phyloP scores from a whole-genome alignment of 768 basidiomycete species.

The Grammothele lineata region DNA sequence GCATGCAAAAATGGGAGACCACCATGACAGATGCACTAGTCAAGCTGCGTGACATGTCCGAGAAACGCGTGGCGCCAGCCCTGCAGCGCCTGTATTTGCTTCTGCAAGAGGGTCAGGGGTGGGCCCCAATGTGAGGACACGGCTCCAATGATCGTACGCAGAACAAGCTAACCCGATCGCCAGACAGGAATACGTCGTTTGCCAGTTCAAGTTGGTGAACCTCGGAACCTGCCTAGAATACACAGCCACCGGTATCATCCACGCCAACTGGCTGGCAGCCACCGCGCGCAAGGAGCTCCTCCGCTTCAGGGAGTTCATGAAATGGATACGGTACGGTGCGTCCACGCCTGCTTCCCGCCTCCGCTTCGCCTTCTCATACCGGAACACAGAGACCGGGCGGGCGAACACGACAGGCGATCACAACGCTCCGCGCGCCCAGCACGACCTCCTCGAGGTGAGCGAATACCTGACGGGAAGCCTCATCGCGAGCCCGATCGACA shows the following conservation, averaged over 20 bases:
- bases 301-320: constrained; percentile 75
- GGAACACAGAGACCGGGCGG: constrained; percentile 42
- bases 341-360: constrained; percentile 3
- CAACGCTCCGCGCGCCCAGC: constrained; percentile 41
- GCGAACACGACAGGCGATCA: constrained; percentile 51
- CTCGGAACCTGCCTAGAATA: constrained; percentile 49
- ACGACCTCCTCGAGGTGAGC: constrained; percentile 79
- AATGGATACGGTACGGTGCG: constrained; percentile 73
- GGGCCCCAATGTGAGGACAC: constrained; percentile 70
- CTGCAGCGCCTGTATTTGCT: constrained; percentile 74
- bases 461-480: constrained; percentile 74
- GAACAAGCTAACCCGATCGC: constrained; percentile 11
- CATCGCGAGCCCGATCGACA: constrained; percentile 63
- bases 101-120: constrained; percentile 74
- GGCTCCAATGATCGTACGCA: constrained; percentile 15
- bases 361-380: too few relatives aligned
- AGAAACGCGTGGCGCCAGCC: constrained; percentile 66
- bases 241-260: constrained; percentile 57
- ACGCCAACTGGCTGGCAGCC: constrained; percentile 66
- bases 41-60: constrained; percentile 70
- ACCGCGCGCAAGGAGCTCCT: constrained; percentile 62
- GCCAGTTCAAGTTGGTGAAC: constrained; percentile 48
- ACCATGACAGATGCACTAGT: constrained; percentile 65
- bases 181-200: constrained; percentile 55
- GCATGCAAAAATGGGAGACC: constrained; percentile 79